These are phyloP conservation scores for Eimeria praecox DNA, from an alignment of 169 alveolate genomes.

Conservation along the genomic window DNA sequence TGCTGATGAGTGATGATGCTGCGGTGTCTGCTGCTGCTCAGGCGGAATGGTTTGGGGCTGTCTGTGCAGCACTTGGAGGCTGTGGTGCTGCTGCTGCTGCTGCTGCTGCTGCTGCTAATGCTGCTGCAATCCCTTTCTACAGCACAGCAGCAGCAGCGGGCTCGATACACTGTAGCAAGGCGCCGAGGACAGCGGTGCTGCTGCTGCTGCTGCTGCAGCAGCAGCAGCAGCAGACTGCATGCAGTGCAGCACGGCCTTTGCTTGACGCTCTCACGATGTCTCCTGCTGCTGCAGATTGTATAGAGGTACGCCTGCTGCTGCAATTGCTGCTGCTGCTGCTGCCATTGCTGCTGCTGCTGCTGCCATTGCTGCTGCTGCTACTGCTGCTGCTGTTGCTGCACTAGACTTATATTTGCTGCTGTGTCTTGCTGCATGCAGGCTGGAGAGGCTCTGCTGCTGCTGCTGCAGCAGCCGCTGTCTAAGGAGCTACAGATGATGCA, in stretches of 20 bases:
- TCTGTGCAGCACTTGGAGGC: not conserved
- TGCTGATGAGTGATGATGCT: not conserved
- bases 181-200: not conserved
- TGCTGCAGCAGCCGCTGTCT: slow-evolving; percentile 23
- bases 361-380: not conserved
- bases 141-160: slow-evolving; percentile 45
- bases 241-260: slow-evolving; percentile 45
- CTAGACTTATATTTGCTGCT: not conserved
- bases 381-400: slow-evolving; percentile 21
- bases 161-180: not conserved
- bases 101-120: slow-evolving; percentile 60
- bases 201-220: slow-evolving; percentile 63
- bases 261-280: slow-evolving; percentile 21
- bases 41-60: slow-evolving; percentile 50
- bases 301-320: not conserved
- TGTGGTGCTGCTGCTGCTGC: slow-evolving; percentile 51
- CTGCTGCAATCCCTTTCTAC: slow-evolving; percentile 41
- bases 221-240: slow-evolving; percentile 12
- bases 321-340: not conserved
- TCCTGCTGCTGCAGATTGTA: slow-evolving; percentile 19
- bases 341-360: slow-evolving; percentile 1
- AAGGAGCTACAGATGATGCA: slow-evolving; percentile 61
- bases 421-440: slow-evolving; percentile 35
- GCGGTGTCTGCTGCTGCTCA: slow-evolving; percentile 50
- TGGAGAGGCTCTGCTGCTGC: slow-evolving; percentile 21